Evolutionary conservation across 306 rosid species (phyloP).

Genomic region (Rubus idaeus): DNA sequence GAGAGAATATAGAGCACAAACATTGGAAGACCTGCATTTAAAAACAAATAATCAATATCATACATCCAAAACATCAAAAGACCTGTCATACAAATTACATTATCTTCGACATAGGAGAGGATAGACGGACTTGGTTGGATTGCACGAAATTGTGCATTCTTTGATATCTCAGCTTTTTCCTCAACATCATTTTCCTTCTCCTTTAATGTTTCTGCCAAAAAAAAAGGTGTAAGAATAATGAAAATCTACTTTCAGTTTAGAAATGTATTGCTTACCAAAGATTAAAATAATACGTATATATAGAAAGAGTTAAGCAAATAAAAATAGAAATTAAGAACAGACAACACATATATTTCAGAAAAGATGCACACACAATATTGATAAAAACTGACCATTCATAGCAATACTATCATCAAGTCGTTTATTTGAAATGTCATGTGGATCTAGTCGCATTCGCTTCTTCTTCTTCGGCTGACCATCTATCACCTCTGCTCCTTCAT

Average conservation of each 20-base stretch:
- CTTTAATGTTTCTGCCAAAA: constrained; percentile 50
- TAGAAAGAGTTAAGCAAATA: not conserved
- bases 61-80: constrained; percentile 30
- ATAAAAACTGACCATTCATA: constrained; percentile 45
- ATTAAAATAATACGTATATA: not conserved
- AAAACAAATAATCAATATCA: not conserved
- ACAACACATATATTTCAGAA: not conserved
- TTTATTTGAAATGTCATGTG: constrained; percentile 80
- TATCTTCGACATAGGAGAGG: constrained; percentile 83
- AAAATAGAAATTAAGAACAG: not conserved
- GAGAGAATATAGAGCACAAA: not conserved
- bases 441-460: constrained; percentile 69
- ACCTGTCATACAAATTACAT: constrained; percentile 68
- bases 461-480: constrained; percentile 58
- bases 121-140: constrained; percentile 86
- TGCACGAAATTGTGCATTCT: constrained; percentile 84
- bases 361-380: not conserved
- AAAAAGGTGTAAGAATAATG: constrained; percentile 4
- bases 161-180: constrained; percentile 60
- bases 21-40: not conserved
- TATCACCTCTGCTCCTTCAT: constrained; percentile 34
- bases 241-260: not conserved
- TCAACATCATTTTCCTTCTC: constrained; percentile 51
- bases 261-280: not conserved
- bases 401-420: constrained; percentile 60